Evolutionary conservation across 805 yeast species (phyloP).

Genomic region (Alloascoidea hylecoeti): DNA sequence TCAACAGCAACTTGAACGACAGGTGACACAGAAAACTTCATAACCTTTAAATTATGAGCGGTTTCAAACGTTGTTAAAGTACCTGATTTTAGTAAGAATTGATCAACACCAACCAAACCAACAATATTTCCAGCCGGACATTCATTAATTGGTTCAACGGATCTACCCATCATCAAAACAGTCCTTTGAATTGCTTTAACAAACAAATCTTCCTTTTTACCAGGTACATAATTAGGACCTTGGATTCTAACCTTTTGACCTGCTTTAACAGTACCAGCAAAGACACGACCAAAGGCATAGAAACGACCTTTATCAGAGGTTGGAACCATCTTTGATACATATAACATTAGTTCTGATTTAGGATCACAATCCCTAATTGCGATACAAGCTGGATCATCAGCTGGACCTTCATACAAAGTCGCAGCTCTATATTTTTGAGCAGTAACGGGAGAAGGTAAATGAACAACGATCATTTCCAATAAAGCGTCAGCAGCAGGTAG

Average conservation of each 20-base stretch:
- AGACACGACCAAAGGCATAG: conserved; percentile 99
- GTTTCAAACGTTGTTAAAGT: conserved; percentile 93
- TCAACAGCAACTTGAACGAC: conserved; percentile 99
- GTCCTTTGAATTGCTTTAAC: conserved; percentile 97
- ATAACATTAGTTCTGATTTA: conserved; percentile 93
- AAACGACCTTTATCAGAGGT: conserved; percentile 99
- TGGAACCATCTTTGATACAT: conserved; percentile 99
- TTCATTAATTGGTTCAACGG: conserved; percentile 96
- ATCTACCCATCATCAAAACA: conserved; percentile 99
- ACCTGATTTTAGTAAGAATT: conserved; percentile 98
- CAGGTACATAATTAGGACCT: conserved; percentile 99
- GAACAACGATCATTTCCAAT: conserved; percentile 95
- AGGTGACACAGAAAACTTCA: conserved; percentile 99
- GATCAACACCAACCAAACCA: conserved; percentile 99
- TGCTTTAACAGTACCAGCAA: conserved; percentile 97
- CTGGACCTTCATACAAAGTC: conserved; percentile 97
- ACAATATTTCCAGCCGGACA: conserved; percentile 99
- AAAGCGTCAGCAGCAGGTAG: conserved; percentile 99
- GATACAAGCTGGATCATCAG: conserved; percentile 69
- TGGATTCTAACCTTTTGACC: conserved; percentile 99
- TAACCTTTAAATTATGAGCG: conserved; percentile 98
- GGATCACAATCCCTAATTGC: conserved; percentile 99
- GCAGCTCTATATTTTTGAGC: conserved; percentile 99
- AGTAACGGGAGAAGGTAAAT: conserved; percentile 98
- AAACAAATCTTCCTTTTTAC: conserved; percentile 96